Evolutionary conservation across 345 rosid genomes (phyloP).

Genomic region (Syzygium aromaticum): DNA sequence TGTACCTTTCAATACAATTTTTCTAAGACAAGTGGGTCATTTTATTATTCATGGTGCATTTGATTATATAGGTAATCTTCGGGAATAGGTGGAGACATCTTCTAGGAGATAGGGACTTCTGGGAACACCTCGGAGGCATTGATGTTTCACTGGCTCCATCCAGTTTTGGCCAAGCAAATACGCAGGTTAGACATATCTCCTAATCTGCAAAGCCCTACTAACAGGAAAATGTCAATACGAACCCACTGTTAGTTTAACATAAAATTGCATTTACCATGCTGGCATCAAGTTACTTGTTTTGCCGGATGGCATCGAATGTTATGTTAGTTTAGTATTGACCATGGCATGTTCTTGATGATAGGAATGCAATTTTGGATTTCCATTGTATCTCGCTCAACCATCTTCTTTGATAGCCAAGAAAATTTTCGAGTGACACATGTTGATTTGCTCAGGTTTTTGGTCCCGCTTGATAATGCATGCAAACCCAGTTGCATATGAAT

Average conservation of each 20-base stretch:
- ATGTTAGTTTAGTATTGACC: background rate
- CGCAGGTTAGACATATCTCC: slow-evolving; percentile 30
- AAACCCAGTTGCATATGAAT: background rate
- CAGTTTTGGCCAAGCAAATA: slow-evolving; percentile 96
- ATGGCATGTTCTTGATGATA: background rate
- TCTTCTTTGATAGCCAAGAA: background rate
- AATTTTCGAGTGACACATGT: background rate
- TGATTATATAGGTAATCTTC: slow-evolving; percentile 60
- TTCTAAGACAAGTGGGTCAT: background rate
- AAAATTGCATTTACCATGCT: background rate
- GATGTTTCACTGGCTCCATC: slow-evolving; percentile 89
- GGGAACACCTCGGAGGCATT: slow-evolving; percentile 93
- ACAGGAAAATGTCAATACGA: background rate
- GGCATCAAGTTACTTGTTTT: background rate
- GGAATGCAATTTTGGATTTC: background rate
- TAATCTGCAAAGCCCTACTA: background rate
- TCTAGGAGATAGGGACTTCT: slow-evolving; percentile 83
- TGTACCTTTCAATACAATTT: background rate
- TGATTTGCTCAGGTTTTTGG: background rate
- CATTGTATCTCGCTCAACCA: background rate
- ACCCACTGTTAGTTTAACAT: background rate
- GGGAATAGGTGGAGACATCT: slow-evolving; percentile 97
- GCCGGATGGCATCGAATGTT: background rate
- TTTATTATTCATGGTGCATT: slow-evolving; percentile 1
- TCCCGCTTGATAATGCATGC: background rate